Evolutionary conservation across 768 basidiomycete genomes (phyloP), one percentile per base, ranked within the genome.

Genomic region (Rhizopogon rudus): DNA sequence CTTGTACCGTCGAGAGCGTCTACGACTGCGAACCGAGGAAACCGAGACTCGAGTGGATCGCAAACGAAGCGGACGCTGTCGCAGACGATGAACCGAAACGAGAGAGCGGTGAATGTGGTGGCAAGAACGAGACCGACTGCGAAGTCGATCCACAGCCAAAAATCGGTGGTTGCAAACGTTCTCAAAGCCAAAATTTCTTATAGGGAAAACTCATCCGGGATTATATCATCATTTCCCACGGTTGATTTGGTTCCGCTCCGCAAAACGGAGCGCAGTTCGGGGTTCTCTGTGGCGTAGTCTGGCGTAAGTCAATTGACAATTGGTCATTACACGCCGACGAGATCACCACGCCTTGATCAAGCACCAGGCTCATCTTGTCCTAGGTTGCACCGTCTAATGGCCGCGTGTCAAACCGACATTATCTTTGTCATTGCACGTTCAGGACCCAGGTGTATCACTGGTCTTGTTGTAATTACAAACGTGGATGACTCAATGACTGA

Each of bases 111-210:
- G 54, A 60, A 63, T 63, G 59, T 61, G 59, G 44, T 68, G 67
- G 67, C 71, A 63, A 69, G 68, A 69, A 71, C 58, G 63, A 71
- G 73, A 76, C 73, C 75, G 74, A 75, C 75, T 72, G 69, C 64
- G 65, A 64, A 63, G 73, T 77, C 75, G 75, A 77, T 76, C 75
- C 76, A 71, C 68, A 71, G 70, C 69, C 69, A 65, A 48, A 66
- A 64, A 69, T 68, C 57, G 31, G 65, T 64, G 65, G 65, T 61
- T 67, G 61, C 10, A 57, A 35, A 33, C 58, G 65, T 59, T 60
- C 61, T 69, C 49, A 51, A 61, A 61, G 43, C 40, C 33, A 33
- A 37, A 48, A 54, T 46, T 68, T 67, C 70, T 65, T 35, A 43
- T 70, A 63, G 31, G 31, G 31, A 62, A 70, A 65, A 68, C 39